Percentiles rank a stretch among this genome's conserved stretches.
Evolutionary conservation across 306 rosid species (phyloP).

Genomic region (Cicer pinnatifidum): DNA sequence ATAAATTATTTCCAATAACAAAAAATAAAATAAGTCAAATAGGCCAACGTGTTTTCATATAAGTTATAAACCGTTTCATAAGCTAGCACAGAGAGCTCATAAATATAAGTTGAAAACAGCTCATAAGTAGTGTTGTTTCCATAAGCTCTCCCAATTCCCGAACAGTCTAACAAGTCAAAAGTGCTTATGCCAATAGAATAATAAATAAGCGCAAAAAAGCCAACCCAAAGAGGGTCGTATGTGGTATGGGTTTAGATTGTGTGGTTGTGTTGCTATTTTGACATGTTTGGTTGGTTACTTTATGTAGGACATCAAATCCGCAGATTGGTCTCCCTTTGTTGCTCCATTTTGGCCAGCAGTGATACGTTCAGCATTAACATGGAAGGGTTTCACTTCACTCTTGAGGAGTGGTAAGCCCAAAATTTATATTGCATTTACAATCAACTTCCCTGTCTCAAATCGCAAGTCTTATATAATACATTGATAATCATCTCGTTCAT

Average conservation of each 20-base stretch:
- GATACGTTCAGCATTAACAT: conserved; percentile 77
- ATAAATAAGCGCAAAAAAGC: too few relatives aligned
- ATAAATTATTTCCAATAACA: too few relatives aligned
- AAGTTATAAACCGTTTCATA: too few relatives aligned
- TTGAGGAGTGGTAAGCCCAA: conserved; percentile 60
- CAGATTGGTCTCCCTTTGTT: conserved; percentile 81
- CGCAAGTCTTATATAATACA: neutral
- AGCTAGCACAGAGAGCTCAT: too few relatives aligned
- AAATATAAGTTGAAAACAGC: too few relatives aligned
- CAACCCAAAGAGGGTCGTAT: neutral
- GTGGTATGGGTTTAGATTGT: neutral
- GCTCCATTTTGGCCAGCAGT: conserved; percentile 99
- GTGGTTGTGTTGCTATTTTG: neutral
- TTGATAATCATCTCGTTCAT: too few relatives aligned
- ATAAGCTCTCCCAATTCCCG: too few relatives aligned
- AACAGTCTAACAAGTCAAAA: too few relatives aligned
- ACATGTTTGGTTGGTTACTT: neutral
- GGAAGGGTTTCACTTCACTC: conserved; percentile 82
- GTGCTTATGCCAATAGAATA: too few relatives aligned
- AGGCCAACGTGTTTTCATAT: too few relatives aligned
- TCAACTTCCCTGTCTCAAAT: neutral
- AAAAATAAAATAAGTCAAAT: too few relatives aligned
- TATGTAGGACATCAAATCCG: conserved; percentile 74
- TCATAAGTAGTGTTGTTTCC: too few relatives aligned
- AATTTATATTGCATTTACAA: conserved; percentile 8